phyloP scores from a whole-genome alignment of 179 eudicot genomes.

The Camellia oleifera region DNA sequence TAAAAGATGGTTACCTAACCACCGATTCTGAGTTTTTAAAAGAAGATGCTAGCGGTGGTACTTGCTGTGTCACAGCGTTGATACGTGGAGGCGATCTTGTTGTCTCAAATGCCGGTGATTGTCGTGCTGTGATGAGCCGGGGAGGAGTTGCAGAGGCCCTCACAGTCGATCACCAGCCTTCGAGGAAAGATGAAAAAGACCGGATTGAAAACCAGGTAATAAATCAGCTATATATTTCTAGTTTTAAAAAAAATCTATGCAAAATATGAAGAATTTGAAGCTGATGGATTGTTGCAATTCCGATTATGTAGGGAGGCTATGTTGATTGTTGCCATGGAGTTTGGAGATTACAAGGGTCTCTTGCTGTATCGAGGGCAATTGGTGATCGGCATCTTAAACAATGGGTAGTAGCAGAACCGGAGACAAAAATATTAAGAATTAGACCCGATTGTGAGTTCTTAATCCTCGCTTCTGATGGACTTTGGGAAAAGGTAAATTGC shows the following conservation, averaged over 20 bases:
- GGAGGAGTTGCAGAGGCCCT: slow-evolving; percentile 54
- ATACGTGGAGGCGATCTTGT: slow-evolving; percentile 34
- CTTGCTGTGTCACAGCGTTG: slow-evolving; percentile 56
- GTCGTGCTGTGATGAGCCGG: slow-evolving; percentile 59
- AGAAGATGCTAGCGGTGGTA: slow-evolving; percentile 42
- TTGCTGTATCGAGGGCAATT: slow-evolving; percentile 64
- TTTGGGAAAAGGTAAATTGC: slow-evolving; percentile 53
- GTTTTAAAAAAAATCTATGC: no score
- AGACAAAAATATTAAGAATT: slow-evolving; percentile 37
- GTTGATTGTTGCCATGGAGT: slow-evolving; percentile 50
- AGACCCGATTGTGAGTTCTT: slow-evolving; percentile 45
- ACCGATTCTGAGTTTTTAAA: slow-evolving; percentile 47
- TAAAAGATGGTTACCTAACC: slow-evolving; percentile 42
- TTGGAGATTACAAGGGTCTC: slow-evolving; percentile 65
- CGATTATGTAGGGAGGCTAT: slow-evolving; percentile 52
- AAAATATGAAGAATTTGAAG: neutral
- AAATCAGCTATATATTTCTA: slow-evolving; percentile 13
- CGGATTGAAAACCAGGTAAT: slow-evolving; percentile 47
- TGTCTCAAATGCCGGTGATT: slow-evolving; percentile 66
- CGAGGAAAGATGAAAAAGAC: slow-evolving; percentile 40
- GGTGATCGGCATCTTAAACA: slow-evolving; percentile 54
- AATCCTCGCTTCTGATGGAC: slow-evolving; percentile 66
- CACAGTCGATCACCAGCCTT: slow-evolving; percentile 52
- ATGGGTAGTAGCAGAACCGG: slow-evolving; percentile 66
- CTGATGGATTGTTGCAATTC: neutral